Evolutionary conservation across 2,329 filamentous ascomycete species (phyloP), one percentile per base, ranked within the genome.

Genomic region (Lizonia empirigonia): DNA sequence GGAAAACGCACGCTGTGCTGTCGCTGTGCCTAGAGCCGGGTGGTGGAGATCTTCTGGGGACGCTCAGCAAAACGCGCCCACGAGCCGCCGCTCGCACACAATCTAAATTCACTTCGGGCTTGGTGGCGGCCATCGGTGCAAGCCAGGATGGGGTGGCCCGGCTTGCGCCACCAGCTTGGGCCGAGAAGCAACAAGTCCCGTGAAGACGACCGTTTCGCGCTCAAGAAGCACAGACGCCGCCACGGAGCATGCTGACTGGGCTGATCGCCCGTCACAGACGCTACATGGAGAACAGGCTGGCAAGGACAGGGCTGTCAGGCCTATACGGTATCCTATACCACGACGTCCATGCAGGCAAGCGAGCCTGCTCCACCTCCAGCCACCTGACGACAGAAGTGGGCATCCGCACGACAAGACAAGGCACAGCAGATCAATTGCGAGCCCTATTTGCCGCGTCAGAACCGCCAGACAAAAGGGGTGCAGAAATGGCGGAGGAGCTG

Each of bases 11-110:
- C 61, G 53, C 55, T 53, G 49, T 46, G n/a, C 50, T 47, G 50
- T 55, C 51, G 45, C 44, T 51, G 60, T 64, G 50, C 58, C 63
- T 68, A 64, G 60, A 57, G 57, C 62, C 66, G 67, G 65, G 61
- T 63, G 62, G 62, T 69, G 68, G 68, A 68, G 64, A 71, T 68
- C 57, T 60, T 63, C 65, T 67, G 65, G 66, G 67, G 65, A 58
- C 47, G 54, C 62, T 62, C 39, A 42, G 50, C 54, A 53, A 45
- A 50, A 46, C 58, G 53, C 60, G 55, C 60, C 63, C 63, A 67
- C 67, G 59, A 59, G 58, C 62, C 65, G 63, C 62, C 62, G 63
- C 66, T 65, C 60, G 60, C 65, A 66, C 61, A 69, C 67, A 70
- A 69, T 70, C 69, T 70, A 70, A 66, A 67, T 55, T 67, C 65